These are phyloP conservation scores for Metarhizium sp. DNA, from an alignment of 2,329 filamentous ascomycete genomes.

Conservation along the genomic window DNA sequence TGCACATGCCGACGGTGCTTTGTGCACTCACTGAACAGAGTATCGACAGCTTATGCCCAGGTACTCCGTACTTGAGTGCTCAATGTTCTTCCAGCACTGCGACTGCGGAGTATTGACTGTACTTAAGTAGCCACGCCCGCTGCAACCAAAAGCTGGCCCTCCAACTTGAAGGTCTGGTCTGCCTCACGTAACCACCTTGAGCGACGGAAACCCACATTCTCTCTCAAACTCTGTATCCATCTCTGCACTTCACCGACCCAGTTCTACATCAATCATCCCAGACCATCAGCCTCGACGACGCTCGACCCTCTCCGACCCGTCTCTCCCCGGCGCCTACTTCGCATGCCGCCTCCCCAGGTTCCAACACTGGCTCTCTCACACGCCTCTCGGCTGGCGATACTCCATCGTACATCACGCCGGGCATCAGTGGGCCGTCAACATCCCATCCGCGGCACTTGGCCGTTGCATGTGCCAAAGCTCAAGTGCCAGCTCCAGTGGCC, in stretches of 20 bases:
- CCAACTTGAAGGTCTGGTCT: not conserved
- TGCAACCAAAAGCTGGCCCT: not conserved
- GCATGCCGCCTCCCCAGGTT: slow-evolving; percentile 2
- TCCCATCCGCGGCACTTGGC: not conserved
- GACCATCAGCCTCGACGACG: not conserved
- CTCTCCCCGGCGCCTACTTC: not conserved
- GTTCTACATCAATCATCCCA: not conserved
- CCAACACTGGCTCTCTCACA: slow-evolving; percentile 4
- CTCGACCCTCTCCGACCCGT: not conserved
- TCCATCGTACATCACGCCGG: slow-evolving; percentile 1
- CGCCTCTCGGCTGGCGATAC: slow-evolving; percentile 5
- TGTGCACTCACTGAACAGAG: too few species aligned
- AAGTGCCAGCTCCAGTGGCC: not conserved
- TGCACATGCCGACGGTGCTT: too few species aligned
- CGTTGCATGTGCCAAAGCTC: not conserved
- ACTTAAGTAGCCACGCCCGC: not conserved
- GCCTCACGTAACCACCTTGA: slow-evolving; percentile 4
- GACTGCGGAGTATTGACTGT: too few species aligned
- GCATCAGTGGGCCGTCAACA: slow-evolving; percentile 3
- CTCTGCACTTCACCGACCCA: not conserved
- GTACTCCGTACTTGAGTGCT: not conserved
- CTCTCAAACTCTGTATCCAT: not conserved
- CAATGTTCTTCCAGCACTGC: too few species aligned
- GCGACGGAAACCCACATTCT: not conserved
- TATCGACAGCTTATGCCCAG: too few species aligned